Evolutionary conservation across 2,329 filamentous ascomycete species (phyloP), one percentile per base, ranked within the genome.

Genomic region (Xylaria sp.): DNA sequence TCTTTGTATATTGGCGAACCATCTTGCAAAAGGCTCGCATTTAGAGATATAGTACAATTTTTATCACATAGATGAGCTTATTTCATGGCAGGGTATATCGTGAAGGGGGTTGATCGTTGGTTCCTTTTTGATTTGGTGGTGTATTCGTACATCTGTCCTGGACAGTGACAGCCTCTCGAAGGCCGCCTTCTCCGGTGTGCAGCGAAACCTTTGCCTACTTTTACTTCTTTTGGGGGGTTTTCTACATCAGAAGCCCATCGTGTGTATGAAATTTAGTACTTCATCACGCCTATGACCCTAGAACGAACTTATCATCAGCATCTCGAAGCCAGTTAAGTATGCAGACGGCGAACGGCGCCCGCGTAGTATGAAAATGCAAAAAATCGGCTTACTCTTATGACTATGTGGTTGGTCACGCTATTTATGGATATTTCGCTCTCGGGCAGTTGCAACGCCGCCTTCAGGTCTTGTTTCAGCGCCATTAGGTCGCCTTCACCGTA

Each of bases 401-500:
- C 80, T 55, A 98, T 84, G 71, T 97, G 90, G 53, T 84, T 84
- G 46, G 90, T 96, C 53, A 89, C 78, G 19, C 79, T 79, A 67
- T 86, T 86, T 46, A 87, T 66, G 66, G 75, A 79, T 43, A 89
- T 80, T 6, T 87, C 79, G 14, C 84, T 79, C 52, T 82, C 73
- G 23, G 83, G 77, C 43, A 94, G 72, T 1, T 81, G 78, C 64
- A 97, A 76, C 11, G 82, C 83, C 19, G 78, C 73, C 38, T 82
- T 78, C 60, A 98, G 74, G 69, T 93, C 89, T 37, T 83, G 77
- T 64, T 86, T 82, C 67, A 98, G 75, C 2, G 80, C 84, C 33
- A 80, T 76, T 52, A 87, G 72, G 74, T 96, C 85, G 15, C 95
- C 95, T 60, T 92, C 87, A 52, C 94, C 84, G 77, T 91, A 93